Evolutionary conservation across 2,329 filamentous ascomycete genomes (phyloP).

Genomic region (Mycosphaerella arachidis): DNA sequence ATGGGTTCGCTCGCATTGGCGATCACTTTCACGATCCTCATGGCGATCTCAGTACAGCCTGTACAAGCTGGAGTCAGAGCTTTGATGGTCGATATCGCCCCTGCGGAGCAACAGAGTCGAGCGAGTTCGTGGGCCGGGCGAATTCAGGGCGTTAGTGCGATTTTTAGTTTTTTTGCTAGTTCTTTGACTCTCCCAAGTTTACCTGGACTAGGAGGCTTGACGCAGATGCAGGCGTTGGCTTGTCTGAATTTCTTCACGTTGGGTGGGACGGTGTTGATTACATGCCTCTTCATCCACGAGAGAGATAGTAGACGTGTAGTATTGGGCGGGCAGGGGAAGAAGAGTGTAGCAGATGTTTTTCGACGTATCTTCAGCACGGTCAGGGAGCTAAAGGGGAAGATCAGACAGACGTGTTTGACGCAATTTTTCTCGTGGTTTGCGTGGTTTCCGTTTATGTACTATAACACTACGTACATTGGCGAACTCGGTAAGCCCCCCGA

Average conservation of each 20-base stretch:
- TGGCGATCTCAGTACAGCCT: conserved; percentile 14
- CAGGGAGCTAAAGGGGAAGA: conserved; percentile 8
- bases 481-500: conserved; percentile 14
- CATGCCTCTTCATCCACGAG: conserved; percentile 14
- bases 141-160: conserved; percentile 15
- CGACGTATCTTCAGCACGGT: conserved; percentile 11
- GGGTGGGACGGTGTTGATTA: conserved; percentile 15
- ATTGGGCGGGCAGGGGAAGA: conserved; percentile 1
- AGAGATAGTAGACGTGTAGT: conserved; percentile 10
- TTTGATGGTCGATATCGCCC: conserved; percentile 17
- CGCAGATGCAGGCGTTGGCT: conserved; percentile 18
- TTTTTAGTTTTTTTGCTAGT: conserved; percentile 19
- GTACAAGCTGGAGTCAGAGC: conserved; percentile 17
- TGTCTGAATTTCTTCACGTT: conserved; percentile 18
- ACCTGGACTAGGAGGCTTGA: conserved; percentile 10
- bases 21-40: conserved; percentile 10
- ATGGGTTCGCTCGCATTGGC: conserved; percentile 2
- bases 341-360: conserved; percentile 10
- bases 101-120: conserved; percentile 12
- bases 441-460: conserved; percentile 22
- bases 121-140: conserved; percentile 13
- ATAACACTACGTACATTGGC: conserved; percentile 22
- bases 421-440: conserved; percentile 18
- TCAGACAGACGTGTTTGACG: conserved; percentile 14
- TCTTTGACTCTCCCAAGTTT: conserved; percentile 10